Percentiles rank a stretch among this genome's conserved stretches.
These are phyloP conservation scores for Mycosarcoma mackinlayi DNA, from an alignment of 1,284 basidiomycete species.

Conservation along the genomic window DNA sequence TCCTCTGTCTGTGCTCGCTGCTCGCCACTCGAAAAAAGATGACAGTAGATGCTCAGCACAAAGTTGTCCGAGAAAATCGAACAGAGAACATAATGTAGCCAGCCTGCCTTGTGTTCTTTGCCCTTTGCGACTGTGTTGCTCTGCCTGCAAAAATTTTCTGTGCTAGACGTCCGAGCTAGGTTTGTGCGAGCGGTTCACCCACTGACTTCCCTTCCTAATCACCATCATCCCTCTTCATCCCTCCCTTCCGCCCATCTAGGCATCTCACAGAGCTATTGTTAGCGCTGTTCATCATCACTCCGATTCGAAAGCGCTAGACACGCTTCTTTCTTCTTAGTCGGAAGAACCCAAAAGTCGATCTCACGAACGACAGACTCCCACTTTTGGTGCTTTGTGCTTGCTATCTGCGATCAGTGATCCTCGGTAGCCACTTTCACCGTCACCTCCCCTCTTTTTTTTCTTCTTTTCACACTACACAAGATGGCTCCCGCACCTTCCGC, in stretches of 20 bases:
- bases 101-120: background rate
- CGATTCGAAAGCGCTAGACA: constrained; percentile 13
- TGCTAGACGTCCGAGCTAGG: background rate
- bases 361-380: constrained; percentile 22
- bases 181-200: constrained; percentile 8
- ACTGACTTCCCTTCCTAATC: constrained; percentile 4
- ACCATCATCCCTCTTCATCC: constrained; percentile 29
- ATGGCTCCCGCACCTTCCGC: constrained; percentile 58
- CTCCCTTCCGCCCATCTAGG: constrained; percentile 28
- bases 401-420: constrained; percentile 28
- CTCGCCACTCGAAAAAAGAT: background rate
- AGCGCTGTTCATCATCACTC: constrained; percentile 37
- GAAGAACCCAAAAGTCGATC: constrained; percentile 40
- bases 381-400: constrained; percentile 21
- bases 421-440: constrained; percentile 16
- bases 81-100: background rate
- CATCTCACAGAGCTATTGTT: constrained; percentile 42
- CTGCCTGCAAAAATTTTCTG: constrained; percentile 39
- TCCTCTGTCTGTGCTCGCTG: background rate
- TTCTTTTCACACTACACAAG: background rate
- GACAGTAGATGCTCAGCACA: constrained; percentile 17
- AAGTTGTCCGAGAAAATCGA: background rate
- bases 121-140: background rate
- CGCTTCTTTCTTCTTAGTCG: constrained; percentile 32
- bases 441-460: background rate